These are phyloP conservation scores for Polytrichum formosum DNA, from an alignment of 225 moss, liverwort and hornwort genomes.

Conservation along the genomic window DNA sequence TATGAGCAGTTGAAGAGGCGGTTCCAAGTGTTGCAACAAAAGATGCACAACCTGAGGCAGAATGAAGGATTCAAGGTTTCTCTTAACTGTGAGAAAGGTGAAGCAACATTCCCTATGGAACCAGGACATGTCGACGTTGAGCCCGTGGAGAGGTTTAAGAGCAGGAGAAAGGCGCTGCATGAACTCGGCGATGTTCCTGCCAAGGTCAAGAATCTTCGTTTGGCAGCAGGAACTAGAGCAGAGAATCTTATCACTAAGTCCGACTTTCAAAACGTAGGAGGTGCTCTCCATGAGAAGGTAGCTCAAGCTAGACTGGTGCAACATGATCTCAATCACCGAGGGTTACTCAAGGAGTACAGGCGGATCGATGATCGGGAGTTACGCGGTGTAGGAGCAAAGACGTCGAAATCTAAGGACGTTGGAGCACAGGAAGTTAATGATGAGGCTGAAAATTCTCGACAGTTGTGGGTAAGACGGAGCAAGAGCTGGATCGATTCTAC, in stretches of 20 bases:
- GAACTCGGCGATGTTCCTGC: not conserved
- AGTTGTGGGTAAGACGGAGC: not conserved
- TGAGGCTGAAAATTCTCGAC: not conserved
- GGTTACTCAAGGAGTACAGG: too few relatives aligned
- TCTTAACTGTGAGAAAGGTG: not conserved
- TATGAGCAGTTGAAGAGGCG: not conserved
- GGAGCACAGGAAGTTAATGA: not conserved
- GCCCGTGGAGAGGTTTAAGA: not conserved
- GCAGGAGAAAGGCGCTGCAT: not conserved
- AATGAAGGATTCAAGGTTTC: not conserved
- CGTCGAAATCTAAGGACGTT: not conserved
- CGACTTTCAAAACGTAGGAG: not conserved
- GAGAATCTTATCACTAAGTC: not conserved
- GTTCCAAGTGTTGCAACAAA: constrained; percentile 1
- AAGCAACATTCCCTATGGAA: not conserved
- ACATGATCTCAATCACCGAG: too few relatives aligned
- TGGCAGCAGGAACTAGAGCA: not conserved
- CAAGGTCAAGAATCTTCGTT: not conserved
- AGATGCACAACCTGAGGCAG: not conserved
- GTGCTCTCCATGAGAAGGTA: too few relatives aligned
- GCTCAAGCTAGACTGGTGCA: too few relatives aligned
- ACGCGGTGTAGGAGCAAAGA: not conserved
- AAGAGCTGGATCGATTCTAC: too few relatives aligned
- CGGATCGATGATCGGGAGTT: too few relatives aligned
- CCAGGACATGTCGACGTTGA: not conserved